A percentile compares a stretch with the other conserved stretches of the same genome.
phyloP scores from a whole-genome alignment of 345 rosid genomes.

The Hibiscus trionum region DNA sequence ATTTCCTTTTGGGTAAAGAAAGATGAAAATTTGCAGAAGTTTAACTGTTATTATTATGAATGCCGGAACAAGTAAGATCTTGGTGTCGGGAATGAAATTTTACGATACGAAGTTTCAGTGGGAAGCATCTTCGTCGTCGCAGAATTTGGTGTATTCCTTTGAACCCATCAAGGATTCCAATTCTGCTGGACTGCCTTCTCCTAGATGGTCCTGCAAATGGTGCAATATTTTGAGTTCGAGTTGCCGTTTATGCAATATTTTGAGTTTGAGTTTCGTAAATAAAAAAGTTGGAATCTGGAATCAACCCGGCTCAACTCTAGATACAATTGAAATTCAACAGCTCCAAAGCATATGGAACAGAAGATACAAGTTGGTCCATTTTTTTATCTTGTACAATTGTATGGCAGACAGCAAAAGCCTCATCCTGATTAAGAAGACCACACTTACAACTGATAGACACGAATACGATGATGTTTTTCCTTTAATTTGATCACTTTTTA shows the following conservation, averaged over 20 bases:
- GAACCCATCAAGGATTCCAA: constrained; percentile 65
- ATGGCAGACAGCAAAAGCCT: constrained; percentile 70
- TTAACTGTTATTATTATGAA: neutral
- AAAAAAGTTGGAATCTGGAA: too few species aligned
- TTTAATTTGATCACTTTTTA: too few species aligned
- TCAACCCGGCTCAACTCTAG: too few species aligned
- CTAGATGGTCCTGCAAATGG: constrained; percentile 59
- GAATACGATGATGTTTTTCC: too few species aligned
- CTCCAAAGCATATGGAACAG: too few species aligned
- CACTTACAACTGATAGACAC: neutral
- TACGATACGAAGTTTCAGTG: constrained; percentile 34
- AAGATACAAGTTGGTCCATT: too few species aligned
- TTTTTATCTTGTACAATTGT: constrained; percentile 47
- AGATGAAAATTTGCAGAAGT: neutral
- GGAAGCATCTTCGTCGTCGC: constrained; percentile 89
- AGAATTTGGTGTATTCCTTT: constrained; percentile 78
- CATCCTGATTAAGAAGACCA: constrained; percentile 32
- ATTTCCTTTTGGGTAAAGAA: neutral
- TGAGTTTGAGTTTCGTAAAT: too few species aligned
- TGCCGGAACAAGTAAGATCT: neutral
- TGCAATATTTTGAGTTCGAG: too few species aligned
- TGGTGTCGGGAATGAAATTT: neutral
- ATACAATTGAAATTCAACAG: too few species aligned
- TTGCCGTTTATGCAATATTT: too few species aligned
- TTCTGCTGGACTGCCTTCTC: constrained; percentile 75